These are phyloP conservation scores for Dryadomyces quercivorus DNA, from an alignment of 2,329 filamentous ascomycete genomes.

Conservation along the genomic window DNA sequence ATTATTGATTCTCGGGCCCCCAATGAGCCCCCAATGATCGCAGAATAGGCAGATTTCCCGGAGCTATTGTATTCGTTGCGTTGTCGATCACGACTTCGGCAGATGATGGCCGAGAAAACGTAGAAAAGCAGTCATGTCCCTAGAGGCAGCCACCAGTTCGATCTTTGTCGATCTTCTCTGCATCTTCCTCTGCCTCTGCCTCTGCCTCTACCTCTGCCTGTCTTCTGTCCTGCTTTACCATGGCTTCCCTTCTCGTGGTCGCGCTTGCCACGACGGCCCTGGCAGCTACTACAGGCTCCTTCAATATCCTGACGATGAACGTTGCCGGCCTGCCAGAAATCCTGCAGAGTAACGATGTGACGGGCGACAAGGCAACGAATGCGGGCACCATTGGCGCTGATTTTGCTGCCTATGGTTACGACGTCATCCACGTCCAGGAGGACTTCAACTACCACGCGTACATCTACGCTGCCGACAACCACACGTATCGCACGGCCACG, in stretches of 20 bases:
- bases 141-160: background rate
- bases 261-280: background rate
- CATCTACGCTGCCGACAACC: slow-evolving; percentile 48
- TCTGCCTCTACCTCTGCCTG: background rate
- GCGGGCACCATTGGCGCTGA: slow-evolving; percentile 41
- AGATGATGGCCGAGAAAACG: too few species aligned
- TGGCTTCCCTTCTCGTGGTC: background rate
- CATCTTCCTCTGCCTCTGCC: too few species aligned
- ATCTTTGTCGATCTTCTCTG: background rate
- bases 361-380: slow-evolving; percentile 49
- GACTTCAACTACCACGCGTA: slow-evolving; percentile 58
- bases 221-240: too few species aligned
- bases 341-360: slow-evolving; percentile 46
- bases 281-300: slow-evolving; percentile 19
- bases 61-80: too few species aligned
- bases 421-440: slow-evolving; percentile 55
- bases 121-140: background rate
- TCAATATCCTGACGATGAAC: slow-evolving; percentile 44
- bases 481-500: slow-evolving; percentile 48
- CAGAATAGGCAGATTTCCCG: too few species aligned
- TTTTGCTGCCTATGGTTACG: slow-evolving; percentile 44
- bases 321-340: slow-evolving; percentile 46
- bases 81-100: too few species aligned
- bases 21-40: too few species aligned
- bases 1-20: background rate